Evolutionary conservation across 768 basidiomycete genomes (phyloP).

Genomic region (Botryobasidium botryosum): DNA sequence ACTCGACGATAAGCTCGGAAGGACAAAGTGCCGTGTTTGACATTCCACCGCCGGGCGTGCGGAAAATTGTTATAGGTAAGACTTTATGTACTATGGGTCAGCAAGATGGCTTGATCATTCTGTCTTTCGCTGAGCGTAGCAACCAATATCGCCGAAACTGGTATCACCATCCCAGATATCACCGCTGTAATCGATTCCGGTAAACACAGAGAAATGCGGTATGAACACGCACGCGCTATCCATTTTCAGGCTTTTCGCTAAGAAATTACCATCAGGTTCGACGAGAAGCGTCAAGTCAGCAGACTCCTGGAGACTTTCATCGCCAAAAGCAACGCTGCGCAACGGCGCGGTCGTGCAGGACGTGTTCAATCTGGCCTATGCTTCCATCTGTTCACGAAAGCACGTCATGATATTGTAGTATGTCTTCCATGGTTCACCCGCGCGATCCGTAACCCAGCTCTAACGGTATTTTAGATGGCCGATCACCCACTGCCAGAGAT

Average conservation of each 20-base stretch:
- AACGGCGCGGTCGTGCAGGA: constrained; percentile 27
- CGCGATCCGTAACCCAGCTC: not conserved
- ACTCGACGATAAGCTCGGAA: constrained; percentile 86
- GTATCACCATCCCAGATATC: constrained; percentile 95
- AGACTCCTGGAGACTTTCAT: constrained; percentile 83
- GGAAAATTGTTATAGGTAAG: constrained; percentile 90
- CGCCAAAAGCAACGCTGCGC: constrained; percentile 79
- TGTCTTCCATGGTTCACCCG: not conserved
- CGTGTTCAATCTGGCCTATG: constrained; percentile 80
- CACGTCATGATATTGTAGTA: constrained; percentile 59
- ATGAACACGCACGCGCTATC: constrained; percentile 3
- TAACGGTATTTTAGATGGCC: constrained; percentile 39
- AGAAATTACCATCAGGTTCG: constrained; percentile 38
- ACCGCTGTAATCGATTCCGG: constrained; percentile 93
- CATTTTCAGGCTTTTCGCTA: not conserved
- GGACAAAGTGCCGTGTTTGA: constrained; percentile 86
- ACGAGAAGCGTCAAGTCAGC: constrained; percentile 93
- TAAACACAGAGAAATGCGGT: constrained; percentile 90
- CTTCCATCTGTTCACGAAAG: constrained; percentile 90
- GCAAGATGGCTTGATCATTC: not conserved
- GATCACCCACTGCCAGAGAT: constrained; percentile 92
- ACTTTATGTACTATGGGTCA: not conserved
- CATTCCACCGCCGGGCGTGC: constrained; percentile 54
- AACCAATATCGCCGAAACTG: constrained; percentile 91
- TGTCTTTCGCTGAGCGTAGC: too few species aligned